A percentile compares a stretch with the other conserved stretches of the same genome.
phyloP scores from a whole-genome alignment of 768 basidiomycete species.

The Pholiota microspora region DNA sequence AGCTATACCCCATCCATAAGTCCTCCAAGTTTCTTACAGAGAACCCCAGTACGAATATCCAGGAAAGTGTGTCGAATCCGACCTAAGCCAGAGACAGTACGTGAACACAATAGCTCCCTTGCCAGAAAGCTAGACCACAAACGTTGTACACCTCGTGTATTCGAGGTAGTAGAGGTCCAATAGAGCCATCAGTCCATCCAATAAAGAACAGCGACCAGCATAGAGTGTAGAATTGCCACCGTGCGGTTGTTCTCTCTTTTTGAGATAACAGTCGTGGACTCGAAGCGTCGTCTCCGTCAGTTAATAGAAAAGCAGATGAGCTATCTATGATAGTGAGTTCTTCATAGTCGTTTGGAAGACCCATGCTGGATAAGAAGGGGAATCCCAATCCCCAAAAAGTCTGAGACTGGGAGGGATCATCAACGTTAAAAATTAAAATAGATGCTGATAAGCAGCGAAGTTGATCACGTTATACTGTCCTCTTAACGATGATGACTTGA shows the following conservation, averaged over 20 bases:
- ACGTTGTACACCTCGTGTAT: conserved; percentile 57
- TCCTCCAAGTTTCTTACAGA: not conserved
- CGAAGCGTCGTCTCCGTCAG: not conserved
- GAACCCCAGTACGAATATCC: conserved; percentile 45
- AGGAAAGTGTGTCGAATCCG: conserved; percentile 53
- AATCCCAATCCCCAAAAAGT: no score
- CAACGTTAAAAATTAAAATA: no score
- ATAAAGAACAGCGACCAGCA: conserved; percentile 57
- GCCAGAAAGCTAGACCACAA: conserved; percentile 20
- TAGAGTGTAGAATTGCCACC: conserved; percentile 50
- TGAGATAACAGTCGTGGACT: conserved; percentile 3
- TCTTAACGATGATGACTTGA: no score
- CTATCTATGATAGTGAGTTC: not conserved
- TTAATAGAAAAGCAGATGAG: not conserved
- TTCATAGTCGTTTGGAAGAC: not conserved
- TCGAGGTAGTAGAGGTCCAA: conserved; percentile 71
- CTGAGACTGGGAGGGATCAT: no score
- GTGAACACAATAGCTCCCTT: not conserved
- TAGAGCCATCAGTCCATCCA: conserved; percentile 78
- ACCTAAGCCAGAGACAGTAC: conserved; percentile 30
- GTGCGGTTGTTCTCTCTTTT: conserved; percentile 7
- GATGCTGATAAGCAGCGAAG: no score
- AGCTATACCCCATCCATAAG: no score
- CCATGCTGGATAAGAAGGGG: not conserved
- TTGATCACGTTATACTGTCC: no score